Base-by-base conservation (phyloP, 768 basidiomycete genomes). In the Chalciporus chontae region DNA sequence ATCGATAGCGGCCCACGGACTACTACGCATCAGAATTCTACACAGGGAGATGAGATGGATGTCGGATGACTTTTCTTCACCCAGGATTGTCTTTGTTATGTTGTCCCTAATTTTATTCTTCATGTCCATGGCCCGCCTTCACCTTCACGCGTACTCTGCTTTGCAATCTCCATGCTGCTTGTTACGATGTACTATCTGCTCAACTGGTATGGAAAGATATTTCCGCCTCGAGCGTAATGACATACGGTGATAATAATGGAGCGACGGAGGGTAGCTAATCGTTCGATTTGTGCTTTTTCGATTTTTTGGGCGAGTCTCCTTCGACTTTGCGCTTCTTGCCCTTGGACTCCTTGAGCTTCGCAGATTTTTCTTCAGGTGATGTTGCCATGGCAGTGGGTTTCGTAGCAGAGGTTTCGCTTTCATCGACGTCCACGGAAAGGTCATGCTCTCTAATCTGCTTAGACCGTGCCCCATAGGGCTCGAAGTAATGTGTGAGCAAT, bases 1-100 rank as follows among this genome's bases (percentile, higher is more conserved):
- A 56, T 51, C 53, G 60, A 49, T 45, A 41, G 50, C 48, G 52
- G 42, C 42, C 52, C 52, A 63, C 61, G 71, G 68, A 66, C 67
- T 56, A 69, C 40, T 52, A 58, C 54, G 43, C 65, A 56, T 43
- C 62, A 60, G 47, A 79, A 77, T 65, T 76, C 77, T 36, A 82
- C 70, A 18, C 69, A 67, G 43, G 73, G 71, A 31, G 81, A 85
- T 57, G 81, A 75, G 55, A 87, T 87, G 85, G 84, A 87, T 64
- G 72, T 86, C 51, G 82, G 83, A 60, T 85, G 66, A 76, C 39
- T 19, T 32, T 39, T 38, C 37, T 54, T 27, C 47, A 10, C 27
- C 37, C 2, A 21, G 8, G 48, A 40, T 48, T 26, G 42, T 50
- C 50, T 47, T 51, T 40, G 37, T 24, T 42, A 50, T 21, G 32